A percentile compares a stretch with the other conserved stretches of the same genome.
phyloP scores from a whole-genome alignment of 441 rosid species.

The Pelargonium fulgidum region DNA sequence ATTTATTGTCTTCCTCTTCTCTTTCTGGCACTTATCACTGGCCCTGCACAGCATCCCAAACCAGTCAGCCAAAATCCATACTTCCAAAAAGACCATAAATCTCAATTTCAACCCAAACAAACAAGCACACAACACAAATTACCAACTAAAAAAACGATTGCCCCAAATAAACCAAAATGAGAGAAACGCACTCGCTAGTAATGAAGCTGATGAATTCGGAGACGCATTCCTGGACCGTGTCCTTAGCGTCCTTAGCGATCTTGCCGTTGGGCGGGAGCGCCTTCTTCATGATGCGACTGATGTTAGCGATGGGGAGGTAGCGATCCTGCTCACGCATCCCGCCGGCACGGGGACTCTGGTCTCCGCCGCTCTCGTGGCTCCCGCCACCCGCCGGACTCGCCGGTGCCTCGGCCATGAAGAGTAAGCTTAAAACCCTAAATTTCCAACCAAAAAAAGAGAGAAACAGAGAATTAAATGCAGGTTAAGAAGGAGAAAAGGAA shows the following conservation, averaged over 20 bases:
- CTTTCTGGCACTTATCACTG: conserved; percentile 95
- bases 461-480: not conserved
- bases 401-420: conserved; percentile 59
- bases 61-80: not conserved
- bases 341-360: conserved; percentile 58
- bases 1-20: conserved; percentile 92
- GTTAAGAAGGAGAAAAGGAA: not conserved
- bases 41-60: conserved; percentile 48
- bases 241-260: conserved; percentile 91
- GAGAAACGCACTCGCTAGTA: conserved; percentile 15
- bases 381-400: conserved; percentile 64
- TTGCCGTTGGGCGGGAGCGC: conserved; percentile 89
- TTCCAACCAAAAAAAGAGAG: not conserved
- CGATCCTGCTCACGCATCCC: conserved; percentile 83
- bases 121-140: not conserved
- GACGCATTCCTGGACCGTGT: conserved; percentile 91
- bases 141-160: no score
- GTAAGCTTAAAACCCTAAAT: conserved; percentile 30
- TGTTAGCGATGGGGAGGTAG: conserved; percentile 82
- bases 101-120: no score
- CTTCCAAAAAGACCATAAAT: no score
- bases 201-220: conserved; percentile 64
- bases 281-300: conserved; percentile 95
- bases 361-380: conserved; percentile 69
- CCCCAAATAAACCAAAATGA: no score